Evolutionary conservation across 352 stramenopile genomes (phyloP).

Genomic region (Globisporangium lucens): DNA sequence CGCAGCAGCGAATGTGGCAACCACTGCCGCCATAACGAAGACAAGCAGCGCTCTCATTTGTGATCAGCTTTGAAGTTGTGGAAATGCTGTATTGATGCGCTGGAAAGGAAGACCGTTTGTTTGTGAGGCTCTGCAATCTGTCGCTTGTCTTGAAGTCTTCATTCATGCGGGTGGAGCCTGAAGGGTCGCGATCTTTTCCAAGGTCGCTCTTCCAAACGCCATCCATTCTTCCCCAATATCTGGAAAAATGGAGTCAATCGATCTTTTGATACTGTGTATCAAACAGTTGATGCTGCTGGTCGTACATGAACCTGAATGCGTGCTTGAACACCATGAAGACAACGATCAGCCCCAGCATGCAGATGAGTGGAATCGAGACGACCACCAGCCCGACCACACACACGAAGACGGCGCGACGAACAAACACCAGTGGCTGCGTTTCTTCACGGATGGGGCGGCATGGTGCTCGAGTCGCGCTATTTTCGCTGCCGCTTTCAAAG

Average conservation of each 20-base stretch:
- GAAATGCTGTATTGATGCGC: slow-evolving; percentile 7
- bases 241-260: slow-evolving; percentile 11
- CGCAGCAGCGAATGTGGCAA: slow-evolving; percentile 5
- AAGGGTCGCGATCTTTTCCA: slow-evolving; percentile 27
- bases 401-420: slow-evolving; percentile 14
- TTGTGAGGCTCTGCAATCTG: not conserved
- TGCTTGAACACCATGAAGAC: slow-evolving; percentile 10
- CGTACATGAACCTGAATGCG: slow-evolving; percentile 21
- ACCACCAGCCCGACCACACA: slow-evolving; percentile 14
- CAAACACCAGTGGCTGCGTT: slow-evolving; percentile 12
- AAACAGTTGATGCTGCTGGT: slow-evolving; percentile 18
- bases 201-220: not conserved
- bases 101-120: not conserved
- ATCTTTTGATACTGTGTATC: slow-evolving; percentile 17
- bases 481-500: slow-evolving; percentile 10
- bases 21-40: not conserved
- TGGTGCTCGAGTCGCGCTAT: not conserved
- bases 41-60: not conserved
- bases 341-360: not conserved
- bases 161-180: slow-evolving; percentile 5
- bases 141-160: not conserved
- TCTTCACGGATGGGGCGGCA: slow-evolving; percentile 29
- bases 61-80: not conserved
- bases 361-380: slow-evolving; percentile 8
- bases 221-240: not conserved